Evolutionary conservation across 1,284 basidiomycete species (phyloP).

Genomic region (Papiliotrema laurentii): DNA sequence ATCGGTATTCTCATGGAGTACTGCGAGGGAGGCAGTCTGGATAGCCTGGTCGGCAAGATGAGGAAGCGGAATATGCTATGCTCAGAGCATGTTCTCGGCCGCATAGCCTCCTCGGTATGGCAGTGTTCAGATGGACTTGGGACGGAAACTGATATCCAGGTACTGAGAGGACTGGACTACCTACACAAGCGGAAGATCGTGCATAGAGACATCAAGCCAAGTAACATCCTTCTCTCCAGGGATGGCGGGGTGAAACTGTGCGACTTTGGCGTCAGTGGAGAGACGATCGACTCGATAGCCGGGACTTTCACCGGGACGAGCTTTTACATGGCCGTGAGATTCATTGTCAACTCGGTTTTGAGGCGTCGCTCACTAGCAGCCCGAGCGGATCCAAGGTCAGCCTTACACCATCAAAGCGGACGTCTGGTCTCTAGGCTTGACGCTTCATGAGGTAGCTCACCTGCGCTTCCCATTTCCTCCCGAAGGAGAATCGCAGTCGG

Average conservation of each 20-base stretch:
- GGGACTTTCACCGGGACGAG: constrained; percentile 96
- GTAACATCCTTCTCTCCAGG: constrained; percentile 83
- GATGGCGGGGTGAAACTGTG: constrained; percentile 85
- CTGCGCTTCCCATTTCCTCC: constrained; percentile 91
- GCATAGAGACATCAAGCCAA: constrained; percentile 96
- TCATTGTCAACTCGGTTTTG: constrained; percentile 3
- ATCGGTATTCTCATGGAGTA: constrained; percentile 96
- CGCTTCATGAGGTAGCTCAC: constrained; percentile 86
- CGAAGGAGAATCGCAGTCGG: constrained; percentile 58
- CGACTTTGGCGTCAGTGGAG: constrained; percentile 96
- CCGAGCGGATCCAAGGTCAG: constrained; percentile 84
- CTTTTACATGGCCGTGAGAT: constrained; percentile 94
- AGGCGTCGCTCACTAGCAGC: constrained; percentile 53
- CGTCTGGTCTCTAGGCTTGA: constrained; percentile 96
- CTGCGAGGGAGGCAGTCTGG: constrained; percentile 77
- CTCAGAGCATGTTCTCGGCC: constrained; percentile 85
- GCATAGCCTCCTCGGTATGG: constrained; percentile 82
- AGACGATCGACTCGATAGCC: constrained; percentile 83
- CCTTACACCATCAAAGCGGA: constrained; percentile 91
- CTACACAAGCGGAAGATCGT: constrained; percentile 88
- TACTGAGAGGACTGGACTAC: constrained; percentile 86
- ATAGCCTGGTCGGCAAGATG: constrained; percentile 80
- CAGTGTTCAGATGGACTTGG: neutral
- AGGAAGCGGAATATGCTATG: constrained; percentile 73
- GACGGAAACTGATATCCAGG: constrained; percentile 43